These are phyloP conservation scores for Trichoderma pleuroti DNA, from an alignment of 2,329 filamentous ascomycete species.

Conservation along the genomic window DNA sequence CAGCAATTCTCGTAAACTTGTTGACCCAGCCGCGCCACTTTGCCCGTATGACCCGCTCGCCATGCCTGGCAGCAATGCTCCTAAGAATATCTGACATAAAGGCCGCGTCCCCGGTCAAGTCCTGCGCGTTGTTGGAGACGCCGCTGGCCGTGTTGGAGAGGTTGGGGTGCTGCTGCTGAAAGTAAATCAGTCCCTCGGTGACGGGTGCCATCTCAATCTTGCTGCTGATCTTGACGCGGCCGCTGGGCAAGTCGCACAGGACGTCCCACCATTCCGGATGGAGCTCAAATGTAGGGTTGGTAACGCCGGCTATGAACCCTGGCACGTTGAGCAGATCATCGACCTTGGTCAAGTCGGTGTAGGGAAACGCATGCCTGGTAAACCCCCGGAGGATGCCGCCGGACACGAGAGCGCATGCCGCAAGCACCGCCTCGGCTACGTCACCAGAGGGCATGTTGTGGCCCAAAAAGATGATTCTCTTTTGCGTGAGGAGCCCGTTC, in stretches of 20 bases:
- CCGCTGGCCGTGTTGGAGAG: constrained; percentile 49
- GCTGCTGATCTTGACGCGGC: constrained; percentile 90
- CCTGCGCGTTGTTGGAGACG: constrained; percentile 44
- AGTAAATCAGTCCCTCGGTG: constrained; percentile 82
- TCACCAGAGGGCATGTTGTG: constrained; percentile 94
- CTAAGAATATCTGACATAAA: constrained; percentile 86
- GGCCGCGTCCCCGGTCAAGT: constrained; percentile 78
- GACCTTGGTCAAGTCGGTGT: constrained; percentile 96
- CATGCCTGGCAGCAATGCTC: constrained; percentile 80
- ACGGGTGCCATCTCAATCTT: constrained; percentile 75
- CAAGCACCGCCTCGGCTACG: constrained; percentile 95
- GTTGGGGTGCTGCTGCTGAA: constrained; percentile 72
- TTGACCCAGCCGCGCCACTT: constrained; percentile 96
- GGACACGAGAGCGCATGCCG: constrained; percentile 90
- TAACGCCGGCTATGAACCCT: constrained; percentile 96
- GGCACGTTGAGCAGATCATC: constrained; percentile 94
- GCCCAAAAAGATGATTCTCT: constrained; percentile 91
- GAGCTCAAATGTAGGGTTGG: constrained; percentile 91
- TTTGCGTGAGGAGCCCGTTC: constrained; percentile 93
- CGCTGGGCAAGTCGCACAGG: constrained; percentile 86
- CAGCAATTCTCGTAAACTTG: constrained; percentile 87
- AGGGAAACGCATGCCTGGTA: constrained; percentile 93
- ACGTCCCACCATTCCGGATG: constrained; percentile 99
- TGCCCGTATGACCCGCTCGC: constrained; percentile 82
- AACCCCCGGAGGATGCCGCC: constrained; percentile 91